phyloP scores from a whole-genome alignment of 2,329 filamentous ascomycete species.

The Diplodia intermedia region DNA sequence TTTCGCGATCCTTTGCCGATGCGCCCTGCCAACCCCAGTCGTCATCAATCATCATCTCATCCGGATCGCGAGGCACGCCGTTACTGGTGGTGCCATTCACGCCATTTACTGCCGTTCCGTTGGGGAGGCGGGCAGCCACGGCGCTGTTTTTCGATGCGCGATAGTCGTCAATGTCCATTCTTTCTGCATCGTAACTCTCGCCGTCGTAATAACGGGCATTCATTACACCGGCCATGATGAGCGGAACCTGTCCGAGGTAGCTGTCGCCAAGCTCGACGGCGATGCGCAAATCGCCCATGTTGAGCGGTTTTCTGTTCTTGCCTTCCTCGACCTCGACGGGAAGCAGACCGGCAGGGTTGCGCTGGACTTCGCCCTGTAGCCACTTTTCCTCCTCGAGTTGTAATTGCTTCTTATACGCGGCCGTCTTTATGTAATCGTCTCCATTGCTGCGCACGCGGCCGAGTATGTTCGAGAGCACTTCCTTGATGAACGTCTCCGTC shows the following conservation, averaged over 20 bases:
- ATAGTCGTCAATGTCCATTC: conserved; percentile 30
- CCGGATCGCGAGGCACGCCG: conserved; percentile 39
- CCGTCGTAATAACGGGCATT: conserved; percentile 70
- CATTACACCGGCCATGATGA: conserved; percentile 73
- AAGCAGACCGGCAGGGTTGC: conserved; percentile 78
- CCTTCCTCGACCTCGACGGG: conserved; percentile 82
- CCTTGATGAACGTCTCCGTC: conserved; percentile 68
- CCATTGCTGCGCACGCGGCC: conserved; percentile 63
- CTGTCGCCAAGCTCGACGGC: conserved; percentile 77
- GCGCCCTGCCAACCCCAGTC: conserved; percentile 51
- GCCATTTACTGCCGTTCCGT: conserved; percentile 36
- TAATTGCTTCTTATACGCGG: conserved; percentile 77
- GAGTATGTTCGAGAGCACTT: conserved; percentile 63
- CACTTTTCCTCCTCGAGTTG: conserved; percentile 76
- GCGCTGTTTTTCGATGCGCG: neutral
- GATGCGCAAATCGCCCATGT: conserved; percentile 78
- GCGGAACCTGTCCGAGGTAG: conserved; percentile 77
- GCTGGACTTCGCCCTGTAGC: conserved; percentile 73
- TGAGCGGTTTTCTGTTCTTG: conserved; percentile 72
- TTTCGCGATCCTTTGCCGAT: conserved; percentile 39
- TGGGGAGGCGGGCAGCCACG: conserved; percentile 24
- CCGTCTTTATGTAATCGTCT: conserved; percentile 70
- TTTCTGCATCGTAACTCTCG: conserved; percentile 35
- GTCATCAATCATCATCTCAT: conserved; percentile 47
- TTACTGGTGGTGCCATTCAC: conserved; percentile 33